Base-by-base conservation (phyloP, 257 asterid species). In the Euphrasia confusa region DNA sequence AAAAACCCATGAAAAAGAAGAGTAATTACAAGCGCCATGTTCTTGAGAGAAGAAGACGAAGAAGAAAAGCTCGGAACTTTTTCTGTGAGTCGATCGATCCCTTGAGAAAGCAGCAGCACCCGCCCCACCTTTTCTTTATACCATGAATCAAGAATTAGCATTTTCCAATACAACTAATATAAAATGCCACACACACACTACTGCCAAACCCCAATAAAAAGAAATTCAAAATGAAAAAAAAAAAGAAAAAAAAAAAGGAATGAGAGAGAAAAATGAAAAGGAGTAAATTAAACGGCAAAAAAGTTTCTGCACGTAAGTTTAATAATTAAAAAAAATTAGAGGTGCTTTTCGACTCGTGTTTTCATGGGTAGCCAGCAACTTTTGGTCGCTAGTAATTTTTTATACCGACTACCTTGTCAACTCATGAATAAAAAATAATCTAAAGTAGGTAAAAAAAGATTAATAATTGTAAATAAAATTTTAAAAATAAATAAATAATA, bases 11-110 rank as follows among this genome's bases (percentile, higher is more conserved):
- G 10, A 76, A 70, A 82, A 81, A 80, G 85, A 78, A 74, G 85
- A 79, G 81, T 76, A 76, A 88, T 81, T 81, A 84, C 89, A 71
- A 81, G 86, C 93, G 83, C 85, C 52, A 71, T 83, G 93, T 83
- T 77, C 63, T 77, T 88, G 85, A 83, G 81, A 24, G n/a, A 50
- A 21, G 24, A 21, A 21, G 24, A 21, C 0, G 24, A 21, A 21
- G 24, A 21, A 21, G 24, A 21, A 21, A 21, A 21, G 24, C 1
- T 21, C 24, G 24, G 24, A 21, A 21, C 24, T 21, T 21, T 21
- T 21, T 21, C 24, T 21, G 24, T 21, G 24, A 21, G 24, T 21
- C 24, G 24, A 21, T 21, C 24, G 66, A 71, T 77, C 79, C 66
- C 80, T 74, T 79, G 65, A 74, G 83, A 18, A 79, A 77, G 75